These are phyloP conservation scores for Arabidopsis suecica DNA, from an alignment of 345 rosid genomes.

Conservation along the genomic window DNA sequence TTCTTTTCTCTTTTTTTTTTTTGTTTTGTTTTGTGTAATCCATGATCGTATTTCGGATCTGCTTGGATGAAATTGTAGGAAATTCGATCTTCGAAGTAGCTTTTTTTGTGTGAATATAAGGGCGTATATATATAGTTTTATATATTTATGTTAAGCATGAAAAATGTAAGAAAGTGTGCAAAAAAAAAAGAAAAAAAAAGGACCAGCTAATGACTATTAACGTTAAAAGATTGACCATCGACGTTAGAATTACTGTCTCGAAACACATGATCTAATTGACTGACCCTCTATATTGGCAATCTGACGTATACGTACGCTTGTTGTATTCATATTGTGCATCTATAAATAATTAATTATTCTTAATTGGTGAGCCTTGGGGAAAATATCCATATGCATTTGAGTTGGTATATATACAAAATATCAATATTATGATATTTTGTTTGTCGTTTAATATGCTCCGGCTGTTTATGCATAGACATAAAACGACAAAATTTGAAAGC, in stretches of 20 bases:
- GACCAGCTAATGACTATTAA: background rate
- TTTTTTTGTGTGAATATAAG: background rate
- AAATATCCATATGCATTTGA: constrained; percentile 5
- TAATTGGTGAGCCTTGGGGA: background rate
- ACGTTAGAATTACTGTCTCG: constrained; percentile 15
- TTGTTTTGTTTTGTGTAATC: background rate
- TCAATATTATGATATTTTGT: background rate
- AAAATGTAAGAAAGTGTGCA: background rate
- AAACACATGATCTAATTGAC: constrained; percentile 9
- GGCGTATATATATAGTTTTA: background rate
- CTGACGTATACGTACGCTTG: background rate
- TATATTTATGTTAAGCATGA: background rate
- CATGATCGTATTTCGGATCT: constrained; percentile 37
- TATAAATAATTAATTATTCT: background rate
- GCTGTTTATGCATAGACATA: constrained; percentile 15
- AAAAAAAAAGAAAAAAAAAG: background rate
- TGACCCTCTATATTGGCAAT: background rate
- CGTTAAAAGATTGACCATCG: background rate
- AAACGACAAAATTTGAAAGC: constrained; percentile 32
- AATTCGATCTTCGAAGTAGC: constrained; percentile 9
- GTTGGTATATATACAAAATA: background rate
- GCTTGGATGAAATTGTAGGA: constrained; percentile 36
- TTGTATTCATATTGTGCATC: background rate
- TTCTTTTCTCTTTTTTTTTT: background rate
- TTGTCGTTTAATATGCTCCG: constrained; percentile 23